Base-by-base conservation (phyloP, 2,329 filamentous ascomycete genomes). In the Ambrosiella beaveri region DNA sequence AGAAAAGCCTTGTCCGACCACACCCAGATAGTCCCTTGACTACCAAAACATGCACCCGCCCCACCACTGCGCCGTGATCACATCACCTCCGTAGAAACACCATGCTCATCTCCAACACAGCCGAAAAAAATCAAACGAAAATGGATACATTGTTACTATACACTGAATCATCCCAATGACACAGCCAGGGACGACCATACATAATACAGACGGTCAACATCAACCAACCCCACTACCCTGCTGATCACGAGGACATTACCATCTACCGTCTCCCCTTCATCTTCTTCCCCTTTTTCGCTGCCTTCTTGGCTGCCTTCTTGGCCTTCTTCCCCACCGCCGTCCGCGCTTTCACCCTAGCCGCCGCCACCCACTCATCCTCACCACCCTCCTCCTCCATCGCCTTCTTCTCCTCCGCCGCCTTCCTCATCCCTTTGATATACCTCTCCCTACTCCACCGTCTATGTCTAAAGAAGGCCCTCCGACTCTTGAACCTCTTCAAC, bases 401-500 rank as follows among this genome's bases (percentile, higher is more conserved):
- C 35, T 67, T 69, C 19, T 64, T 64, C 63, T 64, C 68, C 61
- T 61, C 63, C 61, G 64, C 67, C 36, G 71, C 69, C 67, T 69
- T 69, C 63, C 67, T 67, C 67, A 73, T 69, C 0, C 72, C 71
- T 58, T 66, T 68, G n/a, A 71, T 63, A 63, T 71, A 70, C 58
- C 68, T 64, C 68, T 74, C 72, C 15, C 69, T 64, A 58, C 69
- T 70, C 70, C 71, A 74, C 57, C 72, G 64, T 54, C 71, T 64
- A 57, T 73, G 68, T 49, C 75, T 68, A 65, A 78, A 71, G 65
- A 69, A 72, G 63, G 74, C 71, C 66, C 75, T 76, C 52, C 78
- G 70, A 61, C 76, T 75, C 19, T 72, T 69, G 65, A 75, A 74
- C 58, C 74, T 71, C 62, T 73, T 76, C 27, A 74, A 72, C 59